Base-by-base conservation (phyloP, 1,284 basidiomycete species). In the Malassezia sympodialis region DNA sequence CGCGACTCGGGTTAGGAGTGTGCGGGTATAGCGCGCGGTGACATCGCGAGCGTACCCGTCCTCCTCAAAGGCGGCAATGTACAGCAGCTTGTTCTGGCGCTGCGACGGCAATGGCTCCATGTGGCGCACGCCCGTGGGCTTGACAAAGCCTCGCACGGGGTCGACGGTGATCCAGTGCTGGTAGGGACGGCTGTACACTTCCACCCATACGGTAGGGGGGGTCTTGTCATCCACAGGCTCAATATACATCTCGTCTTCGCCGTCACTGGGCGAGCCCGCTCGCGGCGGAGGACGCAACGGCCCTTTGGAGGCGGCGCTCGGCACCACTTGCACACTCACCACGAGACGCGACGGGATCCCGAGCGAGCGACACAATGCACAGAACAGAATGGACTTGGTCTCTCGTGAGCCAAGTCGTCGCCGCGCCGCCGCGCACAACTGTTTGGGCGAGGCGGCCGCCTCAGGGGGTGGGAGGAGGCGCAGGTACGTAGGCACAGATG, bases 171-270 rank as follows among this genome's bases (percentile, higher is more conserved):
- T 79, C 93, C 93, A 99, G 37, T 84, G 83, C 42, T 82, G 84
- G 76, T 96, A 90, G 1, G 90, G 84, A 17, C 88, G 84, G 26
- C 88, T 91, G 76, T 91, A 99, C 0, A 96, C 88, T 76, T 98
- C 94, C 1, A 88, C 89, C 94, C 93, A 99, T 76, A 91, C 89
- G 2, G 93, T 85, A 0, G 93, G 94, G 1, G 90, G 86, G n/a
- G 70, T 72, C 4, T 58, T 53, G 37, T 65, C 30, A 49, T 74
- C 69, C 23, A 72, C 56, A 0, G 65, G 67, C 37, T 78, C 77
- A 24, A 77, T 60, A 7, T 66, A 56, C 23, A 45, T 41, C 15
- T 58, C 55, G 27, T 62, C 57, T 10, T 55, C 48, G 2, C 39
- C 32, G 11, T 26, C 35, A 7, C 4, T 21, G 4, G 17, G 21